These are phyloP conservation scores for Zoysia pacifica DNA, from an alignment of 176 grass and related monocot species.

Conservation along the genomic window DNA sequence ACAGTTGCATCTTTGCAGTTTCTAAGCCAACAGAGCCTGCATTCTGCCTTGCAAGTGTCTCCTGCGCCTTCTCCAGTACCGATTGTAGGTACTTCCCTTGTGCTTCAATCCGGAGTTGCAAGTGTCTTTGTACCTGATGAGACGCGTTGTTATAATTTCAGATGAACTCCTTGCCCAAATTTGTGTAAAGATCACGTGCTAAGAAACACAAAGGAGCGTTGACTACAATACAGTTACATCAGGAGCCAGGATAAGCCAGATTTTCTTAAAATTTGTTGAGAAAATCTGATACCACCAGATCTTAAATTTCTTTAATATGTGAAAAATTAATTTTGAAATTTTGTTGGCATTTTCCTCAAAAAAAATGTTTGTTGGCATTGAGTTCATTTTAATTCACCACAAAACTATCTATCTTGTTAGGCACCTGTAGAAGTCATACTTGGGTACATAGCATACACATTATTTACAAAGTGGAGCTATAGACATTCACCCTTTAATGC, in stretches of 20 bases:
- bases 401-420: slow-evolving; percentile 8
- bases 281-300: too few relatives aligned
- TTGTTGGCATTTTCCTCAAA: too few relatives aligned
- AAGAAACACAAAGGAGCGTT: slow-evolving; percentile 4
- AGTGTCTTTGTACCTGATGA: slow-evolving; percentile 86
- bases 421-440: slow-evolving; percentile 5
- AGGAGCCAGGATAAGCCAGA: neutral
- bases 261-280: neutral
- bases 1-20: slow-evolving; percentile 85
- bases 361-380: neutral
- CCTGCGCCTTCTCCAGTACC: slow-evolving; percentile 89
- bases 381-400: slow-evolving; percentile 4
- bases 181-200: slow-evolving; percentile 6
- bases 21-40: slow-evolving; percentile 61
- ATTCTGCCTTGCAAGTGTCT: slow-evolving; percentile 89
- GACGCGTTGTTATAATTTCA: neutral
- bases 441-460: neutral
- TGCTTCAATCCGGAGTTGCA: slow-evolving; percentile 97
- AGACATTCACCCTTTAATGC: neutral
- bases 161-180: slow-evolving; percentile 16
- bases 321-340: too few relatives aligned
- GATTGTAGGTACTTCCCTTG: slow-evolving; percentile 96
- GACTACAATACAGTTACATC: neutral
- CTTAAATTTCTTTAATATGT: too few relatives aligned
- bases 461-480: slow-evolving; percentile 11